Conservation (phyloP, 257 asterid species). For the Mitragyna speciosa region DNA sequence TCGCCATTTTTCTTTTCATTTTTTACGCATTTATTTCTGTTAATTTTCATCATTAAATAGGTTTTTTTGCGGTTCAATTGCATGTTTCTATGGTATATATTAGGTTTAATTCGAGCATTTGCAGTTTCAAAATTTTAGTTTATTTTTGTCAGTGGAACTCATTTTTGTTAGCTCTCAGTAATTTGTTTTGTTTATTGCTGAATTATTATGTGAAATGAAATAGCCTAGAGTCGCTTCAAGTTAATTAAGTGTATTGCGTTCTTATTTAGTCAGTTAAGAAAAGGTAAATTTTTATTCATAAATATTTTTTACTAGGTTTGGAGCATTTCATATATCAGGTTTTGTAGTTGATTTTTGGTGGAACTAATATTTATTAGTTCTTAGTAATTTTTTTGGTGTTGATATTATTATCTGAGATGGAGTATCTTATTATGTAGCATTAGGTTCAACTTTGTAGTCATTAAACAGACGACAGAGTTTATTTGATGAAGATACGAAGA, state of each 20-base stretch:
- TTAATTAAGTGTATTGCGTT: background rate
- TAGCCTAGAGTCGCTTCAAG: conserved; percentile 29
- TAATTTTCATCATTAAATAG: background rate
- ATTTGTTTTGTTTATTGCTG: background rate
- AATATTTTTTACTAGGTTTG: no score
- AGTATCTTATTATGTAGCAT: no score
- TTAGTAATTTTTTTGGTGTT: no score
- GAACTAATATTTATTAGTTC: no score
- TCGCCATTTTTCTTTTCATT: conserved; percentile 15
- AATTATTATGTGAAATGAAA: conserved; percentile 15
- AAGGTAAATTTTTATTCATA: background rate
- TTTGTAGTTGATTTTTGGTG: no score
- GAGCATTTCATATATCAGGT: no score
- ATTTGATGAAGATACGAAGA: no score
- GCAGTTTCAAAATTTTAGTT: background rate
- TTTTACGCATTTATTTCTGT: background rate
- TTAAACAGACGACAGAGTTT: no score
- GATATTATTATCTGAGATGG: no score
- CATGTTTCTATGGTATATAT: no score
- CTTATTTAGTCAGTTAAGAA: background rate
- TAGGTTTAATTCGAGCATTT: background rate
- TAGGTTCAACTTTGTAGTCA: no score
- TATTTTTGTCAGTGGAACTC: background rate
- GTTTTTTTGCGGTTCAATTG: no score
- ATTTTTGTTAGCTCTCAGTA: background rate